Evolutionary conservation across 106 monocot genomes (phyloP).

Genomic region (Hemerocallis citrina): DNA sequence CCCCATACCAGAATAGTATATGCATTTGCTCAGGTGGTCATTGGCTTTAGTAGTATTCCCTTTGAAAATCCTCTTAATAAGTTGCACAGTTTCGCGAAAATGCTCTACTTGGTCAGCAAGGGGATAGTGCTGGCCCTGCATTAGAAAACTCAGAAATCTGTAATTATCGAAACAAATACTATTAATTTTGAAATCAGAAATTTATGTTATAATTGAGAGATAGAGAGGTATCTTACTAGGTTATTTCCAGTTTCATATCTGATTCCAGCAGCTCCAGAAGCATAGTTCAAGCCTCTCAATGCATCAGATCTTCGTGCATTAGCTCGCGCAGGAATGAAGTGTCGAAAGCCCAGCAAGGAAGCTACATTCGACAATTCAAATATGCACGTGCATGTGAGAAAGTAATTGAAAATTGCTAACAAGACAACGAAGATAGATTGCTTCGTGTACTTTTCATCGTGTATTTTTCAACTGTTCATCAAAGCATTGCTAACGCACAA

Average conservation of each 20-base stretch:
- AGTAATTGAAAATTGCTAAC: not conserved
- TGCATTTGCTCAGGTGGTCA: slow-evolving; percentile 42
- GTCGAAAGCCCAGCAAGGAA: slow-evolving; percentile 49
- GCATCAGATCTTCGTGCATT: slow-evolving; percentile 12
- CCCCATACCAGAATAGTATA: slow-evolving; percentile 39
- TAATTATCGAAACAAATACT: not conserved
- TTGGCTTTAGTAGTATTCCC: slow-evolving; percentile 25
- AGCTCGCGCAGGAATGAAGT: slow-evolving; percentile 52
- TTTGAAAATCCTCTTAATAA: slow-evolving; percentile 29
- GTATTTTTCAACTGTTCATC: not conserved
- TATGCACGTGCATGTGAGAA: not conserved
- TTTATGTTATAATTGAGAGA: not conserved
- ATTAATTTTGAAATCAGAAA: too few relatives aligned
- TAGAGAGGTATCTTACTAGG: slow-evolving; percentile 25
- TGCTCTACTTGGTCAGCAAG: slow-evolving; percentile 48
- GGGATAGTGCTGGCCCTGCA: slow-evolving; percentile 53
- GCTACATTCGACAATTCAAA: too few relatives aligned
- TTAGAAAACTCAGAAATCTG: not conserved
- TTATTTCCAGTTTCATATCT: slow-evolving; percentile 69
- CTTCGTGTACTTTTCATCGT: not conserved
- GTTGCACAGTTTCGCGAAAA: slow-evolving; percentile 24
- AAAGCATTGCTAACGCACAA: not conserved
- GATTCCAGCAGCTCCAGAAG: slow-evolving; percentile 77
- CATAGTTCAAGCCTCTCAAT: slow-evolving; percentile 54
- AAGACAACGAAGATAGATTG: not conserved